Evolutionary conservation across 257 asterid genomes (phyloP).

Genomic region (Ligustrum vulgare): DNA sequence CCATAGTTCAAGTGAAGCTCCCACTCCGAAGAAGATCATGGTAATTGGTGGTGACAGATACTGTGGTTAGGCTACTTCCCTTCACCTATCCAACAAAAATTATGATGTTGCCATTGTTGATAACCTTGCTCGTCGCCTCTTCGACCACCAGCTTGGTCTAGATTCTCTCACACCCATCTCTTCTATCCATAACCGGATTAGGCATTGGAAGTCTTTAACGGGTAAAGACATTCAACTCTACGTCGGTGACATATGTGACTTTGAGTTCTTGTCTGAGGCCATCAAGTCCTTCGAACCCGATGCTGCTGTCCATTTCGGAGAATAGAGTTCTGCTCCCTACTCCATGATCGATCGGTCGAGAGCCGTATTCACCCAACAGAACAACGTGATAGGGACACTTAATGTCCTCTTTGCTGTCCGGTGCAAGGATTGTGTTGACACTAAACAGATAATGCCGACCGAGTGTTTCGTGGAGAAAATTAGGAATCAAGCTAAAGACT

Average conservation of each 20-base stretch:
- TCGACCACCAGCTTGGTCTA: slow-evolving; percentile 89
- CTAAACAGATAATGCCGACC: slow-evolving; percentile 90
- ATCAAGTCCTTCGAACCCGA: slow-evolving; percentile 78
- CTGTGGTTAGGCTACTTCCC: slow-evolving; percentile 82
- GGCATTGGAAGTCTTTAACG: slow-evolving; percentile 81
- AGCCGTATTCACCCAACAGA: slow-evolving; percentile 85
- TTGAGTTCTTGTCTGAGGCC: slow-evolving; percentile 80
- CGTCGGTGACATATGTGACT: slow-evolving; percentile 84
- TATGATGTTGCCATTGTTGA: slow-evolving; percentile 83
- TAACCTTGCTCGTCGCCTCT: slow-evolving; percentile 77
- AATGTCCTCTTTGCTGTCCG: slow-evolving; percentile 75
- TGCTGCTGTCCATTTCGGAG: slow-evolving; percentile 88
- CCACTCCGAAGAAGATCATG: slow-evolving; percentile 65
- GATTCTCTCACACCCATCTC: slow-evolving; percentile 89
- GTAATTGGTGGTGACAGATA: slow-evolving; percentile 97
- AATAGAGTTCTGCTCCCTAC: slow-evolving; percentile 94
- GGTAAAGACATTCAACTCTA: slow-evolving; percentile 69
- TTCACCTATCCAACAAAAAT: slow-evolving; percentile 61
- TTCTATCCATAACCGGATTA: slow-evolving; percentile 71
- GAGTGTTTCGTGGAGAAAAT: slow-evolving; percentile 87
- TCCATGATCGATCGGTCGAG: slow-evolving; percentile 96
- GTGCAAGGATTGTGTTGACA: slow-evolving; percentile 78
- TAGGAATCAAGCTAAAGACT: slow-evolving; percentile 74
- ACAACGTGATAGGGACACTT: slow-evolving; percentile 89
- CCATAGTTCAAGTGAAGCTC: slow-evolving; percentile 32